A percentile compares a stretch with the other conserved stretches of the same genome.
These are phyloP conservation scores for Apiospora koreana DNA, from an alignment of 2,329 filamentous ascomycete species.

Conservation along the genomic window DNA sequence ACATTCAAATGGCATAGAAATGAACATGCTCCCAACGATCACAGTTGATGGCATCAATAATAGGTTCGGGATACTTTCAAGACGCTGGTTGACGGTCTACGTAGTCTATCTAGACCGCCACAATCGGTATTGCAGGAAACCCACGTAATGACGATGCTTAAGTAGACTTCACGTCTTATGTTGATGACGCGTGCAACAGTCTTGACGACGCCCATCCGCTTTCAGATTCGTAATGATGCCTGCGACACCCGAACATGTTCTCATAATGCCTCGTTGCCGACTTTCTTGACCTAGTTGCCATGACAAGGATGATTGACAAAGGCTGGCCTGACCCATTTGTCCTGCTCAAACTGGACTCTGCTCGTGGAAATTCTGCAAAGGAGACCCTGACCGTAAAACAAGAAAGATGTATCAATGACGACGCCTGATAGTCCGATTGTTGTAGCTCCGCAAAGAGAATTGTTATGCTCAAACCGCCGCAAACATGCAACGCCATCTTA, in stretches of 20 bases:
- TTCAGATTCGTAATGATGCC: conserved; percentile 6
- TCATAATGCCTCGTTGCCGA: neutral
- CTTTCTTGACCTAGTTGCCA: neutral
- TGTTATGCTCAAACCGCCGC: neutral
- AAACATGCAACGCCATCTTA: conserved; percentile 4
- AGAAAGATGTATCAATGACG: conserved; percentile 11
- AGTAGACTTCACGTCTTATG: neutral
- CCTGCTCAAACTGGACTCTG: neutral
- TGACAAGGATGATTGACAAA: neutral
- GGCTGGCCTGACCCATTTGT: neutral
- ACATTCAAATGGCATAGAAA: neutral
- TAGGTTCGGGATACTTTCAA: neutral
- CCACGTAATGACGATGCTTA: neutral
- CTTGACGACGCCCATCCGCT: neutral
- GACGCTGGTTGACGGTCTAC: neutral
- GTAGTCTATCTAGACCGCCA: neutral
- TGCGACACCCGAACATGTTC: neutral
- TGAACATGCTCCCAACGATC: neutral
- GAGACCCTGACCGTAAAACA: conserved; percentile 6
- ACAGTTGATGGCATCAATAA: neutral
- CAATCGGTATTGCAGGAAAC: neutral
- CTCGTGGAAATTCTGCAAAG: neutral
- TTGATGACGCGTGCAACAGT: neutral
- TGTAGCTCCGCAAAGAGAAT: conserved; percentile 8
- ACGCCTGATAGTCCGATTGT: conserved; percentile 5